These are phyloP conservation scores for Hypoxylon lienhwacheense DNA, from an alignment of 495 filamentous ascomycete species.

Conservation along the genomic window DNA sequence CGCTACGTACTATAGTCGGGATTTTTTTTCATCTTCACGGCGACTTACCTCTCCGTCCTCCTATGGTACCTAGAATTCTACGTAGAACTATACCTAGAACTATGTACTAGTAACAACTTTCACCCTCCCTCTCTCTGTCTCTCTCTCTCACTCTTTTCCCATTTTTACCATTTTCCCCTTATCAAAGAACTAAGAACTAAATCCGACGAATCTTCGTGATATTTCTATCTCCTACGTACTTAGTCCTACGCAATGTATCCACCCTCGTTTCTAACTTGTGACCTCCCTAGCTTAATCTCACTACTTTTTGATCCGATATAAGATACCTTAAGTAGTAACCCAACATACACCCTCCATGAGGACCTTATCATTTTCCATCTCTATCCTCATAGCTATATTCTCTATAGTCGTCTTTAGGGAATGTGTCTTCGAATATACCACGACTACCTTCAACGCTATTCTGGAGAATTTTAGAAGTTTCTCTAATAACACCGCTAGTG, in stretches of 20 bases:
- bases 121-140: background rate
- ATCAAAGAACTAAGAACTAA: slow-evolving; percentile 9
- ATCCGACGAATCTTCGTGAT: slow-evolving; percentile 27
- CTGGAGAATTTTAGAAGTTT: slow-evolving; percentile 23
- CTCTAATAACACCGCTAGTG: slow-evolving; percentile 6
- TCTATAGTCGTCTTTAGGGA: slow-evolving; percentile 42
- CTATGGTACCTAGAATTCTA: background rate
- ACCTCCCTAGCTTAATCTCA: slow-evolving; percentile 26
- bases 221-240: slow-evolving; percentile 30
- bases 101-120: background rate
- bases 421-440: slow-evolving; percentile 34
- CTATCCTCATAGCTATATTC: slow-evolving; percentile 44
- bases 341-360: slow-evolving; percentile 35
- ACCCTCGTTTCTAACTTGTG: slow-evolving; percentile 24
- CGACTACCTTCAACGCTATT: slow-evolving; percentile 25
- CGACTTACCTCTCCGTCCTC: slow-evolving; percentile 10
- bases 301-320: slow-evolving; percentile 26
- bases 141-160: background rate
- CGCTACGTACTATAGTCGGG: slow-evolving; percentile 12
- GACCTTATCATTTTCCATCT: slow-evolving; percentile 37
- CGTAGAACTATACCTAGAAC: background rate
- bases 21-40: slow-evolving; percentile 5
- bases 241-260: slow-evolving; percentile 31
- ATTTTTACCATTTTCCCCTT: too few species aligned
- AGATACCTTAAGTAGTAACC: slow-evolving; percentile 8